Evolutionary conservation across 2,329 filamentous ascomycete genomes (phyloP).

Genomic region (Aaosphaeria arxii): DNA sequence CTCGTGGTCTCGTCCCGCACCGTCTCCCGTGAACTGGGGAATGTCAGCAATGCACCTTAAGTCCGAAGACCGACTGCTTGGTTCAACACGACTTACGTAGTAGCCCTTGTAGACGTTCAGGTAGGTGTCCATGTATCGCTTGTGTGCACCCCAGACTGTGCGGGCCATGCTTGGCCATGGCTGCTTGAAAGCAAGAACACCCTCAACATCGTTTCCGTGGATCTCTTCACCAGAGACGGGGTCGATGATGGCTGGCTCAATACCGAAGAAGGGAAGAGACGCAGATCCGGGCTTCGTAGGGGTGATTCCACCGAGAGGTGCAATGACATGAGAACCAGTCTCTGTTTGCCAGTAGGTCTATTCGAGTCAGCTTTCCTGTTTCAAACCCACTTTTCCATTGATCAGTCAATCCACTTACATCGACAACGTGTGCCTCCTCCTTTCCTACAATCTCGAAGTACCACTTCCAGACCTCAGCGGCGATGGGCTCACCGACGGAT

Average conservation of each 20-base stretch:
- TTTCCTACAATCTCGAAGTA: conserved; percentile 95
- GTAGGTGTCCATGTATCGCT: conserved; percentile 98
- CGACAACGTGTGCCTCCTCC: conserved; percentile 87
- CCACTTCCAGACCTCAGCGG: conserved; percentile 99
- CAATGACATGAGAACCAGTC: conserved; percentile 94
- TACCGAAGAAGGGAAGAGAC: conserved; percentile 95
- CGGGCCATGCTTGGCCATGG: conserved; percentile 98
- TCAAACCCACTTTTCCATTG: neutral
- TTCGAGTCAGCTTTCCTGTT: conserved; percentile 12
- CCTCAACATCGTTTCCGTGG: conserved; percentile 93
- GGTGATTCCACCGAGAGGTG: conserved; percentile 86
- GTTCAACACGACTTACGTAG: conserved; percentile 66
- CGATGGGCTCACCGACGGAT: conserved; percentile 95
- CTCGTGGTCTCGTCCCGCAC: conserved; percentile 92
- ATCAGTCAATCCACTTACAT: conserved; percentile 60
- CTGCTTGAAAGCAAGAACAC: conserved; percentile 95
- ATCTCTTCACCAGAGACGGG: conserved; percentile 93
- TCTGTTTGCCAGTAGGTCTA: conserved; percentile 99
- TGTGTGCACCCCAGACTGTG: conserved; percentile 96
- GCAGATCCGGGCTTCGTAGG: conserved; percentile 96
- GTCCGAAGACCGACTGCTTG: neutral
- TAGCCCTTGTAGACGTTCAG: conserved; percentile 96
- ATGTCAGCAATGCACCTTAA: conserved; percentile 13
- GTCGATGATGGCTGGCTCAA: conserved; percentile 96
- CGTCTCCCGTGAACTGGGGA: conserved; percentile 79